Conservation (phyloP, 1,284 basidiomycete genomes). For the Fomitopsis pinicola region DNA sequence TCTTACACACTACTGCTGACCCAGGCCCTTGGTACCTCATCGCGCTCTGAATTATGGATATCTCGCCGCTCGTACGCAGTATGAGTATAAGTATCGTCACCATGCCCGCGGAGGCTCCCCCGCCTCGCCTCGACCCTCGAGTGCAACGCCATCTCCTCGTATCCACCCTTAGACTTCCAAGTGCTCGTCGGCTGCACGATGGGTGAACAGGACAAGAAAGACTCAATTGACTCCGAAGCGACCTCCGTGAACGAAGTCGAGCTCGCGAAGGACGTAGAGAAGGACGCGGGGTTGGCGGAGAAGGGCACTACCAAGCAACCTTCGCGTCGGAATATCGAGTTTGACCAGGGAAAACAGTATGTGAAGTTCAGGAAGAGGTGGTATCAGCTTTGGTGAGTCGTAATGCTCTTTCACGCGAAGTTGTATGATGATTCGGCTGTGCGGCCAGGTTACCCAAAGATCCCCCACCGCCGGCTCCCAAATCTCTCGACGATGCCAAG, state of each 20-base stretch:
- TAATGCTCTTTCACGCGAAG: neutral
- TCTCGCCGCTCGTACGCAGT: neutral
- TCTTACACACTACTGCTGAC: neutral
- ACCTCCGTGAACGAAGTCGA: constrained; percentile 1
- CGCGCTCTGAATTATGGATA: neutral
- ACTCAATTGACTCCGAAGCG: neutral
- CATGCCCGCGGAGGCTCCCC: neutral
- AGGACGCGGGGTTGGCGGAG: neutral
- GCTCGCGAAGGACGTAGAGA: constrained; percentile 4
- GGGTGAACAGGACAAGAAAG: neutral
- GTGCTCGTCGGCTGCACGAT: neutral
- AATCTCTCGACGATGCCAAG: constrained; percentile 56
- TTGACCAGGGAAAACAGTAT: constrained; percentile 45
- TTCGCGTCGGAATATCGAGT: constrained; percentile 27
- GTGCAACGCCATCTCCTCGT: neutral
- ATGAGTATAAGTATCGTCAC: neutral
- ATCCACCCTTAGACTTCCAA: neutral
- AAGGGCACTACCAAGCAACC: constrained; percentile 1
- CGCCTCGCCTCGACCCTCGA: neutral
- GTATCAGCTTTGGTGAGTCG: constrained; percentile 43
- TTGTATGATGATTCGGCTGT: neutral
- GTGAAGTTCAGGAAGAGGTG: constrained; percentile 39
- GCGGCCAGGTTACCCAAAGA: constrained; percentile 50
- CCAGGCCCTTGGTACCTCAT: neutral
- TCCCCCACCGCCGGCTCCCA: constrained; percentile 53